These are phyloP conservation scores for Fragaria ananassa DNA, from an alignment of 306 rosid genomes.

Conservation along the genomic window DNA sequence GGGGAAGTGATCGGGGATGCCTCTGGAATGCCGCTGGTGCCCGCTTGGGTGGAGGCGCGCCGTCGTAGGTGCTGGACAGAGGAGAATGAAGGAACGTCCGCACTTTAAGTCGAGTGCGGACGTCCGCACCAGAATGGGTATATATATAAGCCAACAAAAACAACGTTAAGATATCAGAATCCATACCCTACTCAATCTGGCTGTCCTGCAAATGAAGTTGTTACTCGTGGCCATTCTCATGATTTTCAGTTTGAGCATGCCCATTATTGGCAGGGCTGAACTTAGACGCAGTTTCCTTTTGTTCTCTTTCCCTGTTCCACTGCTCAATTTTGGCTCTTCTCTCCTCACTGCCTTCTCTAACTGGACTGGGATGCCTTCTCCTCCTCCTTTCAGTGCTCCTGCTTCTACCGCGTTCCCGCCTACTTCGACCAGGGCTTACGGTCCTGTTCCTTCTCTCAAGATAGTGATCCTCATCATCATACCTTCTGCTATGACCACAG, in stretches of 20 bases:
- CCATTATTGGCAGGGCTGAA: constrained; percentile 28
- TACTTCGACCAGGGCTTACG: constrained; percentile 49
- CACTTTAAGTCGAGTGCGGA: too few relatives aligned
- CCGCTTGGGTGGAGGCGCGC: too few relatives aligned
- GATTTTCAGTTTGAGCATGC: constrained; percentile 29
- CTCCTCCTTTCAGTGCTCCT: constrained; percentile 49
- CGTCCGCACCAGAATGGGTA: too few relatives aligned
- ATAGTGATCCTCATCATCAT: constrained; percentile 63
- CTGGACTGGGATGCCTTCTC: constrained; percentile 55
- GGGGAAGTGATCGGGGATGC: too few relatives aligned
- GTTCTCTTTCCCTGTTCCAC: constrained; percentile 88
- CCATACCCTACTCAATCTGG: constrained; percentile 27
- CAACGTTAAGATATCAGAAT: constrained; percentile 29
- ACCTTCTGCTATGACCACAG: constrained; percentile 49
- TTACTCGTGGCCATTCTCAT: constrained; percentile 26
- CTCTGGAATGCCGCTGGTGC: too few relatives aligned
- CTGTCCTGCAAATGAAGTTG: constrained; percentile 31
- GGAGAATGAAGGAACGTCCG: too few relatives aligned
- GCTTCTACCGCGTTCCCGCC: constrained; percentile 51
- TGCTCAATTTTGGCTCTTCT: constrained; percentile 82
- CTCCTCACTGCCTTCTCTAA: constrained; percentile 80
- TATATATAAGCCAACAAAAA: background rate
- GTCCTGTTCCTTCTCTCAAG: constrained; percentile 59
- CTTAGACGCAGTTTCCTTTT: constrained; percentile 32
- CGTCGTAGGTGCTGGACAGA: too few relatives aligned